A percentile compares a stretch with the other conserved stretches of the same genome.
These are phyloP conservation scores for Neurospora sp. DNA, from an alignment of 495 filamentous ascomycete species.

Conservation along the genomic window DNA sequence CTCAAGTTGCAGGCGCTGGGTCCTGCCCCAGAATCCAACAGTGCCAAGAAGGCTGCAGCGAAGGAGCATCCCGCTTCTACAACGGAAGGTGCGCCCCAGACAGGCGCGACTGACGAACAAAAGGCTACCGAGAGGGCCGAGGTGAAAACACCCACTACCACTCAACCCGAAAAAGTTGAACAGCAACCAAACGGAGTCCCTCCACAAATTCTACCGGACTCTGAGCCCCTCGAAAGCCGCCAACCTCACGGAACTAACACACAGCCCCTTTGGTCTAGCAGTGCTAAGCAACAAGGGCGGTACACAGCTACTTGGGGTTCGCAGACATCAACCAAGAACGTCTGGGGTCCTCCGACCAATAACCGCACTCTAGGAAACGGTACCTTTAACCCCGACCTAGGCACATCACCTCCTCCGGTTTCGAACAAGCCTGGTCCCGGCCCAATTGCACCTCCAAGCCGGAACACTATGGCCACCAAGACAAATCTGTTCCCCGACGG, in stretches of 20 bases:
- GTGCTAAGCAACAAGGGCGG: constrained; percentile 22
- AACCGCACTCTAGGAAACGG: constrained; percentile 67
- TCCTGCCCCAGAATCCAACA: constrained; percentile 53
- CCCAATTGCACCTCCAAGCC: constrained; percentile 31
- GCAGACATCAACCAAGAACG: constrained; percentile 46
- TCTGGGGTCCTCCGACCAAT: constrained; percentile 66
- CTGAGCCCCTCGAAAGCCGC: constrained; percentile 9
- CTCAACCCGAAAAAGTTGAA: constrained; percentile 6
- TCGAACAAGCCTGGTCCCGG: constrained; percentile 30
- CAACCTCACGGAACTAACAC: constrained; percentile 9
- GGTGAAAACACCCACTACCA: constrained; percentile 6
- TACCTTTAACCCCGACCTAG: constrained; percentile 59
- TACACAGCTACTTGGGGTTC: constrained; percentile 23
- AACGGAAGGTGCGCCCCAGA: constrained; percentile 12
- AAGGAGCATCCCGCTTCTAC: constrained; percentile 17
- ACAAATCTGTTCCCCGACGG: constrained; percentile 7
- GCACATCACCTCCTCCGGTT: constrained; percentile 30
- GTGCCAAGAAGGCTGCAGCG: constrained; percentile 34
- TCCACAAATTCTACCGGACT: constrained; percentile 1
- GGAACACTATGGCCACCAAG: neutral
- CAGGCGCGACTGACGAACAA: constrained; percentile 3
- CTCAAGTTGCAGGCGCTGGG: constrained; percentile 75
- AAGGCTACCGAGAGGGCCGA: constrained; percentile 4
- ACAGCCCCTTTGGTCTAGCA: neutral
- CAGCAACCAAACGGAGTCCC: constrained; percentile 6